Evolutionary conservation across 495 filamentous ascomycete genomes (phyloP), one percentile per base, ranked within the genome.

Genomic region (Emericellopsis terricola): DNA sequence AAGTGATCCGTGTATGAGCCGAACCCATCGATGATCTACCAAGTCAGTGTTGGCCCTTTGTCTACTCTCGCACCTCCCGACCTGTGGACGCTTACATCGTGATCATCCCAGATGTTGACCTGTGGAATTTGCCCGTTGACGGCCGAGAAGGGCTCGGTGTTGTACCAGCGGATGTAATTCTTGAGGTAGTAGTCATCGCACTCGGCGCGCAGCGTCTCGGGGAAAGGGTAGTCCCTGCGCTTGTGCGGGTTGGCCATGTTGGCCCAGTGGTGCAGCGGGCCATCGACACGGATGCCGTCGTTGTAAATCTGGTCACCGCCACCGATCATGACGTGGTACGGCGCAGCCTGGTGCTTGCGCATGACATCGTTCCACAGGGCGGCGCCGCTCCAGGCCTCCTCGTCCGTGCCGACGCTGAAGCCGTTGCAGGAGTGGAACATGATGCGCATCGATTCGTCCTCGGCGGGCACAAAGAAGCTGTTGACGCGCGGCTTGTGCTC

Each of bases 341-440:
- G 81, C 42, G 63, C 62, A 53, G 76, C 57, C 38, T 80, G 71
- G 33, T 66, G 62, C 17, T 73, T 58, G 34, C 84, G 68, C 45
- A 85, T 51, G 9, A 91, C 86, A 44, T 94, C 85, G 41, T 91
- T 87, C 87, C 87, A 94, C 35, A 94, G 63, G 13, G 71, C 76
- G 8, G 77, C 73, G 0, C 87, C 87, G 29, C 73, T 70, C 72
- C 75, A 94, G 23, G 73, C 77, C 2, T 82, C 68, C 56, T 86
- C 76, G 50, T 94, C 79, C 5, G 83, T 93, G 30, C 84, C 85
- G 17, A 94, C 81, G 28, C 80, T 87, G 55, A 96, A 94, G 31
- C 87, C 87, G 57, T 94, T 96, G 57, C 85, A 94, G 18, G 82
- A 92, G 56, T 92, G 77, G 57, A 96, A 94, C 67, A 94, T 82